Evolutionary conservation across 371 early-diverging fungal species (phyloP), one percentile per base, ranked within the genome.

Genomic region (Funneliformis caledonium): DNA sequence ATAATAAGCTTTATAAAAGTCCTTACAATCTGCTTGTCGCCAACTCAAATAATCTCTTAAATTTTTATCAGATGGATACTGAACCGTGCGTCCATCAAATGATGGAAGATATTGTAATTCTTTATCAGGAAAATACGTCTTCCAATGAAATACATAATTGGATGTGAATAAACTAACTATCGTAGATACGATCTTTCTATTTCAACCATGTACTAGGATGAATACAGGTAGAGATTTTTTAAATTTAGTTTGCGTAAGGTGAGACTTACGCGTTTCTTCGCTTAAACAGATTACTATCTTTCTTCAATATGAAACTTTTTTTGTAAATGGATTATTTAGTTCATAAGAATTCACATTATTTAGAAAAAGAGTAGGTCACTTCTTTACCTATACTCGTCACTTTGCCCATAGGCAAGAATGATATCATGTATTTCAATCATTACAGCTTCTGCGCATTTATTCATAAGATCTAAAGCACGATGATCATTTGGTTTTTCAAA

Each of bases 401-500:
- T 94, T 85, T 98, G 93, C 11, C 98, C 98, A 84, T 97, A 98
- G 4, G 94, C 96, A 0, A 98, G 74, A 9, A 91, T 85, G 56
- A 97, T 94, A 83, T 98, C 98, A 31, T 90, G 87, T 68, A 94
- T 88, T 72, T 92, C 92, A 60, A 90, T 86, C 94, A 97, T 93
- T 6, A 96, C 94, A 62, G 85, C 85, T 26, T 87, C 81, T 4
- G 98, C 98, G 61, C 93, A 93, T 7, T 88, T 87, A 85, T 97
- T 96, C 94, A 96, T 96, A 48, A 98, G 87, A 45, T 93, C 86
- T 72, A 98, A 89, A 3, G 95, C 95, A 8, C 94, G 88, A 56
- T 85, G 82, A 83, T 98, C 99, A 85, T 97, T 97, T 43, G 99
- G 99, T 84, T 98, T 98, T 48, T 82, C 84, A 83, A 98, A 98